Evolutionary conservation across 345 rosid genomes (phyloP), one percentile per base, ranked within the genome.

Genomic region (Rubroshorea leprosula): DNA sequence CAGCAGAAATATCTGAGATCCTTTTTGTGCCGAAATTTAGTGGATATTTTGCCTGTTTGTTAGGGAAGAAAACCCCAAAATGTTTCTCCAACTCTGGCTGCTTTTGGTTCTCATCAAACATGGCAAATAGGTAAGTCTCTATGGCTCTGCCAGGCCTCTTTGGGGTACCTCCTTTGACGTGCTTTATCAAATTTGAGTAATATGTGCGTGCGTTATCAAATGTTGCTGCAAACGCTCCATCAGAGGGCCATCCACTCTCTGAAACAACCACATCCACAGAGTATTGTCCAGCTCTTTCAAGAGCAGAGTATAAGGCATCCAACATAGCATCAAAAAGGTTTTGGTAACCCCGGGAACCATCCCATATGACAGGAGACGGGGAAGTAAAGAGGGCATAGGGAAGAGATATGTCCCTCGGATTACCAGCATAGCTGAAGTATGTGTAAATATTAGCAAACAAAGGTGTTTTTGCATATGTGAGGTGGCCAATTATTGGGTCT

Each of bases 101-200:
- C 57, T 75, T 76, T 12, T 31, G 51, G 23, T 75, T 68, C 52
- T 79, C 78, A 23, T 75, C 76, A 1, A 78, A 72, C 78, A 72
- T 55, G 0, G 83, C 74, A 24, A 75, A 75, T 26, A 78, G 16
- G 22, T 72, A 75, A 31, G 78, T 45, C 58, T 75, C 78, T 0
- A 72, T 58, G 17, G 74, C 47, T 44, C 25, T 55, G 19, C 71
- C 66, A 0, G 67, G 67, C 49, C 54, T 75, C 68, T 54, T 72
- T 1, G 80, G 83, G 3, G 76, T 75, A 3, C 68, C 72, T 6
- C 11, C 11, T 8, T 49, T 63, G 22, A 70, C 74, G 26, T 68
- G 82, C 4, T 19, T 12, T 3, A 78, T 57, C 65, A 68, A 17
- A 4, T 74, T 68, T 1, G 35, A 18, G 7, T 50, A 44, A 45